These are phyloP conservation scores for Xerocomus cyaneibrunnescens DNA, from an alignment of 1,284 basidiomycete species.

Conservation along the genomic window DNA sequence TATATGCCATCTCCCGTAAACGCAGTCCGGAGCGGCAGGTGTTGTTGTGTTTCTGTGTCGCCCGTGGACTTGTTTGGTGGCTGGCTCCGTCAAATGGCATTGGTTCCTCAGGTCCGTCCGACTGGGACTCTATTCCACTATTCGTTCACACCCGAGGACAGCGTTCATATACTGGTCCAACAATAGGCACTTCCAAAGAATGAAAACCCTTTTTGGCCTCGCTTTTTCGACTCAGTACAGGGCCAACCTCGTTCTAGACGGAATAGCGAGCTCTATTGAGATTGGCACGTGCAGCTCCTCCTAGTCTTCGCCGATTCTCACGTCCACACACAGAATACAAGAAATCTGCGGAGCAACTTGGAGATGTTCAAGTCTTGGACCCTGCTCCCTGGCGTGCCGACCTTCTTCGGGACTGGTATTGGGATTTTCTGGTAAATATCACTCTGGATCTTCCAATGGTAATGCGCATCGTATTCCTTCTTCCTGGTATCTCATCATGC, in stretches of 20 bases:
- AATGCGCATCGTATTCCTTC: neutral
- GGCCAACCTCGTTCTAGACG: slow-evolving; percentile 40
- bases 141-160: slow-evolving; percentile 13
- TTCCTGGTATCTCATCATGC: neutral
- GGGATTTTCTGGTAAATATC: slow-evolving; percentile 31
- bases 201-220: slow-evolving; percentile 39
- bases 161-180: slow-evolving; percentile 45
- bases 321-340: slow-evolving; percentile 36
- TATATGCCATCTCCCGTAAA: slow-evolving; percentile 26
- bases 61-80: slow-evolving; percentile 30
- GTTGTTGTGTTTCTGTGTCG: slow-evolving; percentile 27
- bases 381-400: slow-evolving; percentile 34
- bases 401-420: slow-evolving; percentile 36
- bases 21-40: slow-evolving; percentile 28
- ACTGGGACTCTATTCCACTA: neutral
- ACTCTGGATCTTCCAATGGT: slow-evolving; percentile 26
- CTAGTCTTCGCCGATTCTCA: neutral
- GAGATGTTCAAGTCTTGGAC: slow-evolving; percentile 25
- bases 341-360: slow-evolving; percentile 33
- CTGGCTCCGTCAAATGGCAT: slow-evolving; percentile 35
- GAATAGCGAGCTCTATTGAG: slow-evolving; percentile 28
- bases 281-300: slow-evolving; percentile 24
- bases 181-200: slow-evolving; percentile 37
- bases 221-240: slow-evolving; percentile 39
- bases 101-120: slow-evolving; percentile 35